Conservation (phyloP, 1,139 yeast species). For the Kluyveromyces sp. region DNA sequence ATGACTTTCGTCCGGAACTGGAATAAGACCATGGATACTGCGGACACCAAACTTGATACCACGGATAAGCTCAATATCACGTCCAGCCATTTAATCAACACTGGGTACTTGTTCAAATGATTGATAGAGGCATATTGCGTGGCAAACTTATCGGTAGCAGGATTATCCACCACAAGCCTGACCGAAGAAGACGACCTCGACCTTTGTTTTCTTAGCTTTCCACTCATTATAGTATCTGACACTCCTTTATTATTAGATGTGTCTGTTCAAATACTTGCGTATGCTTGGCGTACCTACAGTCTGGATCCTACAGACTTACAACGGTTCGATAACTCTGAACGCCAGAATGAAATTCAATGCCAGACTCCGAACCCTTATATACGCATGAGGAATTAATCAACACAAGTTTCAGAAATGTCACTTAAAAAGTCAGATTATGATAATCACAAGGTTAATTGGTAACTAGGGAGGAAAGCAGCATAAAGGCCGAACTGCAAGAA, state of each 20-base stretch:
- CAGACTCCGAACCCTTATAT: too few relatives aligned
- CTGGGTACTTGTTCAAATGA: constrained; percentile 19
- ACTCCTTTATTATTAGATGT: background rate
- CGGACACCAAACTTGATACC: constrained; percentile 14
- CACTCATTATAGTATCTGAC: background rate
- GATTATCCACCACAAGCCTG: constrained; percentile 19
- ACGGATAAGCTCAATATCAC: constrained; percentile 15
- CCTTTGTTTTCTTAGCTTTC: background rate
- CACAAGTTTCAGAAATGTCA: background rate
- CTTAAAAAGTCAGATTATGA: background rate
- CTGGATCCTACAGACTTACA: too few relatives aligned
- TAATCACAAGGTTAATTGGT: background rate
- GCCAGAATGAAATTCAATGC: too few relatives aligned
- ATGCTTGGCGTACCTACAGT: background rate
- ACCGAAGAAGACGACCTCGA: constrained; percentile 11
- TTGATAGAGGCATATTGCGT: constrained; percentile 19
- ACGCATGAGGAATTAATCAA: too few relatives aligned
- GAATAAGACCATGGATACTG: constrained; percentile 12
- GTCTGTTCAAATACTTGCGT: background rate
- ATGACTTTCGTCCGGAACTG: constrained; percentile 13
- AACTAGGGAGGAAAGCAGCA: background rate
- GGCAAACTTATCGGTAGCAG: constrained; percentile 19
- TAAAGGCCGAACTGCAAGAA: too few relatives aligned
- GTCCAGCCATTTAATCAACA: constrained; percentile 12
- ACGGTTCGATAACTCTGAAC: too few relatives aligned